Conservation (phyloP, 2,329 filamentous ascomycete species). For the Trichoderma afroharzianum region DNA sequence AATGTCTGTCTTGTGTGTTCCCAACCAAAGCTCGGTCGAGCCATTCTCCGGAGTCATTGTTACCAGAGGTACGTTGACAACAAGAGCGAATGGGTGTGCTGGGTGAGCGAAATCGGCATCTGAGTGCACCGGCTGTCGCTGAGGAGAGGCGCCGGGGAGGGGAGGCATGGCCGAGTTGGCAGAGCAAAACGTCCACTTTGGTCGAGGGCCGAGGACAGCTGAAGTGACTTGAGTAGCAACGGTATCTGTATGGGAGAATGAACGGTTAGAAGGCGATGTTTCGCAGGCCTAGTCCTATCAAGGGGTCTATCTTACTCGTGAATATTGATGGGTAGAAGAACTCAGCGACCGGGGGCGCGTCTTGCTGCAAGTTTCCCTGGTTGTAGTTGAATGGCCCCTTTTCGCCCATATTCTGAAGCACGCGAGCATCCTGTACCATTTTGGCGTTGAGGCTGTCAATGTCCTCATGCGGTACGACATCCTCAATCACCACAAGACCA, state of each 20-base stretch:
- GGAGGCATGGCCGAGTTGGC: conserved; percentile 56
- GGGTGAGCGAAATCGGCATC: conserved; percentile 59
- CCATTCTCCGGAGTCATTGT: conserved; percentile 50
- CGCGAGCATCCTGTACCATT: conserved; percentile 56
- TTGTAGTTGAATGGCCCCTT: conserved; percentile 61
- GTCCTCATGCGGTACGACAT: conserved; percentile 47
- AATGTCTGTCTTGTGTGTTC: conserved; percentile 43
- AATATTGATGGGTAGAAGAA: conserved; percentile 51
- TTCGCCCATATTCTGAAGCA: conserved; percentile 48
- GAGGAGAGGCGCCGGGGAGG: conserved; percentile 35
- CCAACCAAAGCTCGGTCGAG: conserved; percentile 58
- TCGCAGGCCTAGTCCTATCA: background rate
- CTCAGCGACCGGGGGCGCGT: conserved; percentile 49
- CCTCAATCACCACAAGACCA: conserved; percentile 54
- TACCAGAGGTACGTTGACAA: conserved; percentile 52
- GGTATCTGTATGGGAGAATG: conserved; percentile 36
- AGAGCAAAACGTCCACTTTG: conserved; percentile 56
- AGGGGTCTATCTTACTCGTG: conserved; percentile 41
- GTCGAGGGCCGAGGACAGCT: conserved; percentile 50
- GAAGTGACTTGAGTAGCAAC: conserved; percentile 55
- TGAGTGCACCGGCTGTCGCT: conserved; percentile 54
- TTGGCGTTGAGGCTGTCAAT: conserved; percentile 54
- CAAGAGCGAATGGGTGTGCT: conserved; percentile 50
- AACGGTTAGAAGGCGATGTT: background rate
- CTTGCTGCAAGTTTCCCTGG: conserved; percentile 59